Conservation (phyloP, 73 alveolate genomes). For the Stentor coeruleus region DNA sequence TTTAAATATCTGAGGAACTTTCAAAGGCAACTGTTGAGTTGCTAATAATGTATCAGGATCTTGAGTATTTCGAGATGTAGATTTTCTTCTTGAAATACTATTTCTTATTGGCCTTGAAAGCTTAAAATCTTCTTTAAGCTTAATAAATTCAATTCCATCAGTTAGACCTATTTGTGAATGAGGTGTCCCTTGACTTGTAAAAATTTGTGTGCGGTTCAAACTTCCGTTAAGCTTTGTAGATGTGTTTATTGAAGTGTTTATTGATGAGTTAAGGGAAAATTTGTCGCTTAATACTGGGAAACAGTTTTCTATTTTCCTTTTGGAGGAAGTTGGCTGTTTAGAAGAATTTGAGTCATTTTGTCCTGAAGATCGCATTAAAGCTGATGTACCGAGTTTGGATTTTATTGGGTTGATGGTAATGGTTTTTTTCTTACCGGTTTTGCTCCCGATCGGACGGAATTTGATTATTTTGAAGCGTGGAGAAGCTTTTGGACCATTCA, state of each 20-base stretch:
- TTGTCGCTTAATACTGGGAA: not conserved
- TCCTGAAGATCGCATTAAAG: not conserved
- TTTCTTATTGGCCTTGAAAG: not conserved
- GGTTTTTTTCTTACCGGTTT: not conserved
- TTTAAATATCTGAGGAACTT: not conserved
- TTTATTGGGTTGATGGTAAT: not conserved
- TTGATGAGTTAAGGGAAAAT: not conserved
- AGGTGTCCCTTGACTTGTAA: not conserved
- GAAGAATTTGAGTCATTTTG: not conserved
- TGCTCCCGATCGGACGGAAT: not conserved
- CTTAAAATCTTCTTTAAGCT: too few relatives aligned
- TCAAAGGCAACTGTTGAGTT: not conserved
- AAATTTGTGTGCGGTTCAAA: not conserved
- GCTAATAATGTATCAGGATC: not conserved
- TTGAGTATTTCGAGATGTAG: not conserved
- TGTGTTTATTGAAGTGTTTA: not conserved
- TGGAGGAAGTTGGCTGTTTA: not conserved
- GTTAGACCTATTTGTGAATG: not conserved
- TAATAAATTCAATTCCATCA: not conserved
- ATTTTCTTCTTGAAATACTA: not conserved
- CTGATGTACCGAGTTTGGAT: not conserved
- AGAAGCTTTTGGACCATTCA: not conserved
- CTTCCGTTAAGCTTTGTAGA: not conserved
- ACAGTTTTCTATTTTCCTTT: not conserved
- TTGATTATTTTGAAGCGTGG: not conserved